A percentile compares a stretch with the other conserved stretches of the same genome.
phyloP scores from a whole-genome alignment of 2,329 filamentous ascomycete genomes.

The Aquanectria penicillioides region DNA sequence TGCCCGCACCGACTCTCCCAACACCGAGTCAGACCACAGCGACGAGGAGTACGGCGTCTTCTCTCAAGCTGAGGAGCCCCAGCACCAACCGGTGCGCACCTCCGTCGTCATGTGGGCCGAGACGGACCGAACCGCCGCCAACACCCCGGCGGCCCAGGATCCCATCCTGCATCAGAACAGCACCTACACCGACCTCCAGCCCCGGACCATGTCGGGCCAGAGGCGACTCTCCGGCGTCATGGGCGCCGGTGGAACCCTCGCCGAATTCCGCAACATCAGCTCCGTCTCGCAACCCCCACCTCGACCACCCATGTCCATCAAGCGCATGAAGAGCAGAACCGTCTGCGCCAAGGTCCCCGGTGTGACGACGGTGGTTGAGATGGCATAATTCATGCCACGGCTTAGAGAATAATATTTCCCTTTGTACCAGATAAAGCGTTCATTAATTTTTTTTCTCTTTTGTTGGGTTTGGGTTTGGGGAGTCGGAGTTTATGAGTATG shows the following conservation, averaged over 20 bases:
- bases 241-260: neutral
- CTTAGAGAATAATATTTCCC: no score
- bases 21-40: neutral
- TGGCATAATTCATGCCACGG: no score
- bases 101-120: slow-evolving; percentile 7
- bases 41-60: slow-evolving; percentile 38
- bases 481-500: neutral
- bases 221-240: neutral
- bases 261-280: neutral
- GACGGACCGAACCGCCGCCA: neutral
- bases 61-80: slow-evolving; percentile 27
- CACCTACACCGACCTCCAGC: slow-evolving; percentile 2
- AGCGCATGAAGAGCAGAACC: neutral
- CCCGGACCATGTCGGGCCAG: neutral
- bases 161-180: slow-evolving; percentile 12
- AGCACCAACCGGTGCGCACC: neutral
- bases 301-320: neutral
- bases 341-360: neutral
- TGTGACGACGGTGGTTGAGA: neutral
- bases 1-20: neutral
- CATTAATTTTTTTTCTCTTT: neutral
- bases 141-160: neutral
- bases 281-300: slow-evolving; percentile 2
- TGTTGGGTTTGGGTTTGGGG: neutral
- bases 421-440: no score